Percentiles rank a stretch among this genome's conserved stretches.
phyloP scores from a whole-genome alignment of 2,329 filamentous ascomycete genomes.

The Microcera coccophila region DNA sequence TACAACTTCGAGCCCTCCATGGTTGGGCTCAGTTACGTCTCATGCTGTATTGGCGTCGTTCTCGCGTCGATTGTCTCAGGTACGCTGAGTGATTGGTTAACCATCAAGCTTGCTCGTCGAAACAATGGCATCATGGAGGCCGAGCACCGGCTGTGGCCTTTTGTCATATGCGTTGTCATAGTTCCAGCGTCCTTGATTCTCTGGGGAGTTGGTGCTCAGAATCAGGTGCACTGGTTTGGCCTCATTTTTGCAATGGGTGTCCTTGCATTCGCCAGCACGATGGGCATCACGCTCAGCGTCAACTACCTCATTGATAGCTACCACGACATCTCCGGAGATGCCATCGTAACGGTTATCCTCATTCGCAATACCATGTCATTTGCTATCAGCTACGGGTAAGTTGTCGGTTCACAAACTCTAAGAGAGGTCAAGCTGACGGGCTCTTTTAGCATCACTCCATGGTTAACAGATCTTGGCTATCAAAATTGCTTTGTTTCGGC shows the following conservation, averaged over 20 bases:
- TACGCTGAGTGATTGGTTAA: conserved; percentile 33
- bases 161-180: conserved; percentile 23
- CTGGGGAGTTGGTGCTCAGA: conserved; percentile 32
- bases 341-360: conserved; percentile 36
- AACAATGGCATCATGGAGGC: conserved; percentile 40
- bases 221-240: conserved; percentile 38
- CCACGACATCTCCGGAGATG: conserved; percentile 35
- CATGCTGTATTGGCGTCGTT: conserved; percentile 31
- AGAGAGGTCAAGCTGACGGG: neutral
- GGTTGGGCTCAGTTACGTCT: conserved; percentile 38
- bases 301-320: conserved; percentile 38
- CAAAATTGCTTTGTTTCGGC: conserved; percentile 10
- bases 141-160: conserved; percentile 39
- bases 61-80: conserved; percentile 27
- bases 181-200: conserved; percentile 23
- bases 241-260: conserved; percentile 36
- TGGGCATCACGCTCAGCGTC: conserved; percentile 33
- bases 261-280: conserved; percentile 29
- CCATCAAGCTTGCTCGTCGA: conserved; percentile 33
- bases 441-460: conserved; percentile 7
- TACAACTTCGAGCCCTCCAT: conserved; percentile 39
- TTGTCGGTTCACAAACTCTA: neutral
- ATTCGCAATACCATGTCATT: conserved; percentile 35
- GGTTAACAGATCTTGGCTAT: conserved; percentile 7
- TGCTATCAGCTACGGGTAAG: conserved; percentile 25